These are phyloP conservation scores for Suillus bovinus DNA, from an alignment of 768 basidiomycete species.

Conservation along the genomic window DNA sequence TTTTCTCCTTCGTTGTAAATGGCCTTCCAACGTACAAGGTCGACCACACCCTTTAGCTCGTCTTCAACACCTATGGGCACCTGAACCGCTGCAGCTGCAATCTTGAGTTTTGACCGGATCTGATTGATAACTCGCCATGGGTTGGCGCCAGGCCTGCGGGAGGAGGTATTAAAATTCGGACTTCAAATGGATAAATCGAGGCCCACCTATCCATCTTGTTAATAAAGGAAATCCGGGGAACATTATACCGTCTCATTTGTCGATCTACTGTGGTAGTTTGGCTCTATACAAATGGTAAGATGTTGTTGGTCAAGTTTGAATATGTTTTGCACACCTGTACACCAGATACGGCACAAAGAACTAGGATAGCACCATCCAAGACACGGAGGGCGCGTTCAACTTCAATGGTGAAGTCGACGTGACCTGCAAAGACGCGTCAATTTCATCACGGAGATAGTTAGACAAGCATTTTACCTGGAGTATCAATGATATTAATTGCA, in stretches of 20 bases:
- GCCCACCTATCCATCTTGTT: slow-evolving; percentile 97
- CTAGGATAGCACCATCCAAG: slow-evolving; percentile 93
- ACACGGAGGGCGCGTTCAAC: slow-evolving; percentile 97
- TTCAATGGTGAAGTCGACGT: slow-evolving; percentile 99
- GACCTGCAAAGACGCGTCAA: slow-evolving; percentile 52
- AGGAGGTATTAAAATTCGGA: background rate
- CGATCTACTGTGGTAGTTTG: slow-evolving; percentile 99
- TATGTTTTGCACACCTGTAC: slow-evolving; percentile 66
- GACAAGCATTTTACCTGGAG: slow-evolving; percentile 63
- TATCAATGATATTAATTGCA: slow-evolving; percentile 98
- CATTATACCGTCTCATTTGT: slow-evolving; percentile 96
- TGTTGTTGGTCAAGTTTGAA: background rate
- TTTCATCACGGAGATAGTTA: background rate
- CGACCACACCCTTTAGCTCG: slow-evolving; percentile 87
- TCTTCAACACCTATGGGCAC: slow-evolving; percentile 92
- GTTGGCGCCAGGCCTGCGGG: slow-evolving; percentile 85
- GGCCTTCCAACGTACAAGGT: slow-evolving; percentile 92
- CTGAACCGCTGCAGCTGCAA: slow-evolving; percentile 92
- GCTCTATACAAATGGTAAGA: slow-evolving; percentile 48
- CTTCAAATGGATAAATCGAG: background rate
- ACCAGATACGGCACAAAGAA: slow-evolving; percentile 95
- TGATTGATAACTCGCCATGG: slow-evolving; percentile 95
- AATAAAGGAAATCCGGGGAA: slow-evolving; percentile 94
- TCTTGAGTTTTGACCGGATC: slow-evolving; percentile 87
- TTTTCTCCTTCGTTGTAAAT: slow-evolving; percentile 94